Percentiles rank a stretch among this genome's conserved stretches.
These are phyloP conservation scores for Phyllosticta citriasiana DNA, from an alignment of 2,329 filamentous ascomycete species.

Conservation along the genomic window DNA sequence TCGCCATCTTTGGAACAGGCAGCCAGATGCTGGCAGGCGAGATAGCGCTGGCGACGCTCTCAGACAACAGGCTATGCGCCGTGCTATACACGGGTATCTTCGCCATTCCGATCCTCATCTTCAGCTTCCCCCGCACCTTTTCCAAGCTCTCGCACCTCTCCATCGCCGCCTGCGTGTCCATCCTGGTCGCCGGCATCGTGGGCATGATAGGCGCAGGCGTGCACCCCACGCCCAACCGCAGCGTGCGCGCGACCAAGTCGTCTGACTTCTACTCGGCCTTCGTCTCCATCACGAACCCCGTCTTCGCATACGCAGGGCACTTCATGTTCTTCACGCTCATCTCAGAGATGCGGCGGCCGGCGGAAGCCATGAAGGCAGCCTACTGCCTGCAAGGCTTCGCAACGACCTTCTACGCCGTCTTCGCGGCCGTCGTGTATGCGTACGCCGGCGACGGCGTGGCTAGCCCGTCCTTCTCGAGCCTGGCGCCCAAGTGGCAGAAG, in stretches of 20 bases:
- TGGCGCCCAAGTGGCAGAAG: constrained; percentile 38
- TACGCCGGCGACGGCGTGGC: constrained; percentile 39
- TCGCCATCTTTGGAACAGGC: constrained; percentile 43
- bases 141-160: constrained; percentile 40
- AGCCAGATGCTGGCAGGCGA: constrained; percentile 43
- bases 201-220: constrained; percentile 42
- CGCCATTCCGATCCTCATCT: constrained; percentile 37
- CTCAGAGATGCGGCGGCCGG: constrained; percentile 43
- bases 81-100: constrained; percentile 36
- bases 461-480: constrained; percentile 40
- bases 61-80: constrained; percentile 38
- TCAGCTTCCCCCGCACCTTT: constrained; percentile 41
- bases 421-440: constrained; percentile 41
- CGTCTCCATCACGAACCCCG: constrained; percentile 41
- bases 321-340: constrained; percentile 48
- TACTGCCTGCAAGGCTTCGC: constrained; percentile 41
- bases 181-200: constrained; percentile 41
- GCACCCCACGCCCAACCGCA: constrained; percentile 28
- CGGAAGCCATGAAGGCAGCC: constrained; percentile 43
- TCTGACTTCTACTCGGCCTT: constrained; percentile 37
- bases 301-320: constrained; percentile 44
- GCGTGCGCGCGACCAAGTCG: constrained; percentile 29
- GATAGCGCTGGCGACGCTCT: constrained; percentile 39
- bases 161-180: constrained; percentile 36
- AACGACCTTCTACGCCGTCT: constrained; percentile 42